Evolutionary conservation across 495 filamentous ascomycete genomes (phyloP).

Genomic region (Lepraria neglecta): DNA sequence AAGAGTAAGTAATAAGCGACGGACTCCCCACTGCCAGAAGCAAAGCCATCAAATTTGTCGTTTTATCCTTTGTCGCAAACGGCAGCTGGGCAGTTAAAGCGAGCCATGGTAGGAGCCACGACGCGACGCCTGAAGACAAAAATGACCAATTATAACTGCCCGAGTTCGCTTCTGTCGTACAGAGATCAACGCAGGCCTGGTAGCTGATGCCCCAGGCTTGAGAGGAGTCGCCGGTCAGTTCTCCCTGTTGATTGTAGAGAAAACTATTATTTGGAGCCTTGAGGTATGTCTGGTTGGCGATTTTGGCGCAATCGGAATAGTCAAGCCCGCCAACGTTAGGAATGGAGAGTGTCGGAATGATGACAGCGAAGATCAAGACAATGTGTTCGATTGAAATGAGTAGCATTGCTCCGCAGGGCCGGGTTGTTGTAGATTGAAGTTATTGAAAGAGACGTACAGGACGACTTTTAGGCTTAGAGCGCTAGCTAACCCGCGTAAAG

Average conservation of each 20-base stretch:
- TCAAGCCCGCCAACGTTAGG: background rate
- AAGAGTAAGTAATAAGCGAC: background rate
- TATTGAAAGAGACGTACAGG: too few species aligned
- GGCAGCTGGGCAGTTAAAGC: conserved; percentile 12
- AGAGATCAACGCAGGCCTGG: background rate
- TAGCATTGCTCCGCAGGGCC: too few species aligned
- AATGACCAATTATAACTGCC: background rate
- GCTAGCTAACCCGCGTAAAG: too few species aligned
- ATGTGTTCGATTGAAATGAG: too few species aligned
- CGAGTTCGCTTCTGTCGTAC: background rate
- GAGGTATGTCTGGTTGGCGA: background rate
- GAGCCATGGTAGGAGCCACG: conserved; percentile 14
- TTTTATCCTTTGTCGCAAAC: conserved; percentile 10
- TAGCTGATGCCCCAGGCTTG: conserved; percentile 10
- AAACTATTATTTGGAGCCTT: background rate
- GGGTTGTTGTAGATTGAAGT: too few species aligned
- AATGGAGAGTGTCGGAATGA: background rate
- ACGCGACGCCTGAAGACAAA: background rate
- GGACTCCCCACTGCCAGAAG: conserved; percentile 4
- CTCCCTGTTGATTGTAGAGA: background rate
- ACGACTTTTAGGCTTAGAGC: too few species aligned
- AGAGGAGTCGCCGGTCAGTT: background rate
- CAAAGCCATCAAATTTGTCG: conserved; percentile 4
- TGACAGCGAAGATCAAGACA: background rate
- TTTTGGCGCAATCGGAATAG: conserved; percentile 5